Conservation (phyloP, 768 basidiomycete species). For the Lactifluus hygrophoroides region DNA sequence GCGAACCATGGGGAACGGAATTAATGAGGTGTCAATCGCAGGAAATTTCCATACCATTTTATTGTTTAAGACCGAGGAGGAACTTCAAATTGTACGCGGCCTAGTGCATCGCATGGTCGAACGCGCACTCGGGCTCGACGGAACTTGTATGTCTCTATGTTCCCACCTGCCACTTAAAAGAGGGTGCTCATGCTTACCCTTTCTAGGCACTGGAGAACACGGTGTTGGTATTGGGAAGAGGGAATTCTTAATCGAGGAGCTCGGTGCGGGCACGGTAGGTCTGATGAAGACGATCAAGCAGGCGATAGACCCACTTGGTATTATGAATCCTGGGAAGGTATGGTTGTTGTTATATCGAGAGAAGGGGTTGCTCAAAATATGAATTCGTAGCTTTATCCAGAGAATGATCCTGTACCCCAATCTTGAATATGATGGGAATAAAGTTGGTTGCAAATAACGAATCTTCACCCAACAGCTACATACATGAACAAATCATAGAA, state of each 20-base stretch:
- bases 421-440: background rate
- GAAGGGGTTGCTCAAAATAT: background rate
- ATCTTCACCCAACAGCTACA: too few species aligned
- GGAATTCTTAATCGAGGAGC: conserved; percentile 70
- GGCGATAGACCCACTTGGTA: conserved; percentile 59
- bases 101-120: conserved; percentile 53
- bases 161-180: conserved; percentile 11
- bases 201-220: conserved; percentile 68
- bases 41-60: conserved; percentile 38
- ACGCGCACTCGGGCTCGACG: conserved; percentile 61
- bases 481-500: too few species aligned
- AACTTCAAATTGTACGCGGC: conserved; percentile 27
- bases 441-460: too few species aligned
- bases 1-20: background rate
- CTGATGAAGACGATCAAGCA: conserved; percentile 79
- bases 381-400: conserved; percentile 7
- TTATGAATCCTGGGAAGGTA: conserved; percentile 85
- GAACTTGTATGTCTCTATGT: conserved; percentile 43
- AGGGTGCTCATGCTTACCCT: background rate
- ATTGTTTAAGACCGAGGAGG: conserved; percentile 31
- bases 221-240: conserved; percentile 84
- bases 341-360: background rate
- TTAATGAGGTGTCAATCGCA: conserved; percentile 9
- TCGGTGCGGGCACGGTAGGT: conserved; percentile 74
- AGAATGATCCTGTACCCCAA: background rate